Base-by-base conservation (phyloP, 1,284 basidiomycete species). In the Hymenochaete sp. region DNA sequence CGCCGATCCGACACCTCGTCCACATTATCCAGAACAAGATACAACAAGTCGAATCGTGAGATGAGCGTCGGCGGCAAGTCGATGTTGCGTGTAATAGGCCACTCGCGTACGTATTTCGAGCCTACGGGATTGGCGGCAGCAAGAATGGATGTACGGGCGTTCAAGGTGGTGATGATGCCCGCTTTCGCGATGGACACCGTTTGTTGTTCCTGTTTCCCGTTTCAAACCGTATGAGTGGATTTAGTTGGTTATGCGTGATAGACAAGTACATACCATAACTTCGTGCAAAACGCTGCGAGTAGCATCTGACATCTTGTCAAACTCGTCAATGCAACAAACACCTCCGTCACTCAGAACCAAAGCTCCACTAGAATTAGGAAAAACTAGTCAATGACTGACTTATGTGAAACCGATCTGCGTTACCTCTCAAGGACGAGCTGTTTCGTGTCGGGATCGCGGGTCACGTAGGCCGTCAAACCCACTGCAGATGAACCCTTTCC, bases 111-210 rank as follows among this genome's bases (percentile, higher is more conserved):
- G 68, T 99, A 99, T 62, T 91, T 92, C 1, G 91, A 95, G 26
- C 92, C 91, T 26, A 98, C 87, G 1, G 95, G 95, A 63, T 99
- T 98, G 31, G 95, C 95, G 6, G 93, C 95, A 1, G 95, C 95
- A 2, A 98, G 72, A 54, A 98, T 93, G 0, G 96, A 98, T 0
- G 95, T 98, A 27, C 96, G 77, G 0, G 96, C 95, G 57, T 98
- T 98, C 52, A 98, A 73, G 0, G 96, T 98, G 0, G 95, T 98
- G 61, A 98, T 98, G 59, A 98, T 98, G 8, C 96, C 96, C 0
- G 95, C 95, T 66, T 98, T 98, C n/a, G 96, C 96, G 50, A 98
- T 95, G 1, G 93, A 98, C 2, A 98, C 93, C 0, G 95, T 98
- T 84, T 98, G 95, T 82, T 98, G 95, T 77, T 98, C 95, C 90